Evolutionary conservation across 1,284 basidiomycete species (phyloP), one percentile per base, ranked within the genome.

Genomic region (Phaffia rhodozyma): DNA sequence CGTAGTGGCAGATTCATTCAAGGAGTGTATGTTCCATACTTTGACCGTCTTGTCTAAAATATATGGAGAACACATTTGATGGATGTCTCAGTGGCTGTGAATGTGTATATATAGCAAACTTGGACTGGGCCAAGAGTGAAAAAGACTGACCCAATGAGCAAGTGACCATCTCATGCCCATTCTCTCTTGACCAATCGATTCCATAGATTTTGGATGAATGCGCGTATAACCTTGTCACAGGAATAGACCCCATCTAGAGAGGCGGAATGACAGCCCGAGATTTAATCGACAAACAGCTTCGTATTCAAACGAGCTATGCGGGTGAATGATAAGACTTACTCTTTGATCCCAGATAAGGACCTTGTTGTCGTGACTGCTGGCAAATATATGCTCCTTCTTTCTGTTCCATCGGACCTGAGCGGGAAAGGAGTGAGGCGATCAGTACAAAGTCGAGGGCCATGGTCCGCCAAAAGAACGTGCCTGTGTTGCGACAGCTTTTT

Each of bases 321-420:
- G 30, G 54, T 3, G 3, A 13, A 43, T 4, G 2, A 53, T 23
- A 32, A 23, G 9, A 60, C 25, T 18, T 68, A 89, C 88, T 66
- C 90, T 81, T 66, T 87, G 82, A 71, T 93, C 90, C 90, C 90
- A 92, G 38, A 92, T 84, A 53, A 89, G 75, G 0, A 93, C 86
- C 68, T 87, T 81, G 67, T 87, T 86, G 62, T 83, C 81, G 71
- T 96, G 91, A 1, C 90, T 86, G 1, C 89, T 92, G 0, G 92
- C 92, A 1, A 97, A 78, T 5, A 93, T 77, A 68, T 94, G 85
- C 6, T 84, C 81, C 69, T 93, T 86, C 70, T 86, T 83, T 18
- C 89, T 81, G 71, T 93, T 96, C 89, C 91, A 97, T 75, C 96
- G 96, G 65, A 96, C 89, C 75, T 97, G 92, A 0, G 92, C 96